phyloP scores from a whole-genome alignment of 768 basidiomycete genomes.

The Dioszegia crocea region DNA sequence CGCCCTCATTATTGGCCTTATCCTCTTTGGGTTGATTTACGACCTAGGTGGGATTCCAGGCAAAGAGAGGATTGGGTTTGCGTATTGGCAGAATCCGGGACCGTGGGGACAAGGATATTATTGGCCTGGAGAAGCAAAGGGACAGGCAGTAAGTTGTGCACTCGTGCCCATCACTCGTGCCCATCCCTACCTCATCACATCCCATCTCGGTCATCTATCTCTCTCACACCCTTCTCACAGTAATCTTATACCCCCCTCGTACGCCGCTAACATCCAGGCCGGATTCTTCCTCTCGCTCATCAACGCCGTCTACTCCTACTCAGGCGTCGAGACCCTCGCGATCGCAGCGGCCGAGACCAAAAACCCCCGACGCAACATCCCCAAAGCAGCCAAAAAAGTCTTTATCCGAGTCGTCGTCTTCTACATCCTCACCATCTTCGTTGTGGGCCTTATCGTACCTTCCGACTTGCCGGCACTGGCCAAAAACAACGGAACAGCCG shows the following conservation, averaged over 20 bases:
- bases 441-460: slow-evolving; percentile 45
- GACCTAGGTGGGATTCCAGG: slow-evolving; percentile 12
- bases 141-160: background rate
- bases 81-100: slow-evolving; percentile 14
- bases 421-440: slow-evolving; percentile 30
- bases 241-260: background rate
- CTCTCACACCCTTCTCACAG: no score
- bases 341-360: slow-evolving; percentile 25
- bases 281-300: slow-evolving; percentile 20
- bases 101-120: slow-evolving; percentile 8
- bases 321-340: slow-evolving; percentile 18
- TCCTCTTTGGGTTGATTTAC: slow-evolving; percentile 21
- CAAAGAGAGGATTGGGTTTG: slow-evolving; percentile 8
- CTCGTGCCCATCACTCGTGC: no score
- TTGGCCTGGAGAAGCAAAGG: background rate
- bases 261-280: background rate
- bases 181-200: no score
- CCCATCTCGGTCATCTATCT: no score
- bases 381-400: slow-evolving; percentile 7
- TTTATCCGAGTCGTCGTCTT: slow-evolving; percentile 21
- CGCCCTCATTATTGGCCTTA: slow-evolving; percentile 19
- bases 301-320: slow-evolving; percentile 22
- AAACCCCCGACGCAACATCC: slow-evolving; percentile 16
- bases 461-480: slow-evolving; percentile 27
- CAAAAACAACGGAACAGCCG: slow-evolving; percentile 26